These are phyloP conservation scores for Magnolia kwangsiensis DNA, from an alignment of 164 flowering plant genomes.

Conservation along the genomic window DNA sequence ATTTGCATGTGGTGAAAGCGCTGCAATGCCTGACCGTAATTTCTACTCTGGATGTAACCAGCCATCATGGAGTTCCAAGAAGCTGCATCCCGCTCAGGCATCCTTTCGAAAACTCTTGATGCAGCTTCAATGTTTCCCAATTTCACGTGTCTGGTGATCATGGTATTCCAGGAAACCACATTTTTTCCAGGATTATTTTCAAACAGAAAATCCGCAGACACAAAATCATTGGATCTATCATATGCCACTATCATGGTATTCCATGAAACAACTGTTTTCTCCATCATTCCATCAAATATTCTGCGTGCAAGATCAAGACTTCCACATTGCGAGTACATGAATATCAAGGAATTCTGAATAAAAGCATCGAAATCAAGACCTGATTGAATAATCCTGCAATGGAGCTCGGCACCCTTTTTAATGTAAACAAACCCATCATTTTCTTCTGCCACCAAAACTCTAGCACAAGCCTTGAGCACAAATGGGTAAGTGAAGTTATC, in stretches of 20 bases:
- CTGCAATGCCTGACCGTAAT: constrained; percentile 31
- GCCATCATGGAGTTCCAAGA: constrained; percentile 53
- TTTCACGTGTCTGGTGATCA: constrained; percentile 30
- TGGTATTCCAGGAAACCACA: constrained; percentile 44
- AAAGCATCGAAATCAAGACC: constrained; percentile 31
- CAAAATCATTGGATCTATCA: constrained; percentile 33
- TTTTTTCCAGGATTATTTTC: constrained; percentile 34
- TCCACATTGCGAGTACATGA: constrained; percentile 39
- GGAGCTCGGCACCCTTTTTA: constrained; percentile 37
- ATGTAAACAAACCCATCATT: constrained; percentile 4
- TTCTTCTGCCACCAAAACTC: constrained; percentile 17
- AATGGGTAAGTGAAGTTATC: constrained; percentile 42
- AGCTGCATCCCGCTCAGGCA: constrained; percentile 41
- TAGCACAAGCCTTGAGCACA: constrained; percentile 47
- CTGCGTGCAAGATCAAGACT: constrained; percentile 27
- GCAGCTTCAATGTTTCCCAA: constrained; percentile 26
- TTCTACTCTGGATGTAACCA: constrained; percentile 29
- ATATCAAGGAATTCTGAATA: constrained; percentile 35
- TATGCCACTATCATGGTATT: constrained; percentile 48
- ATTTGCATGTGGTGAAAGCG: constrained; percentile 36
- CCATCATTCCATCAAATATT: constrained; percentile 48
- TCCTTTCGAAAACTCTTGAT: constrained; percentile 28
- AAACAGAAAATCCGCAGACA: constrained; percentile 29
- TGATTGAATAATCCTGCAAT: constrained; percentile 27
- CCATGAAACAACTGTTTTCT: constrained; percentile 36